A percentile compares a stretch with the other conserved stretches of the same genome.
phyloP scores from a whole-genome alignment of 2,329 filamentous ascomycete species.

The Bipolaris sorokiniana region DNA sequence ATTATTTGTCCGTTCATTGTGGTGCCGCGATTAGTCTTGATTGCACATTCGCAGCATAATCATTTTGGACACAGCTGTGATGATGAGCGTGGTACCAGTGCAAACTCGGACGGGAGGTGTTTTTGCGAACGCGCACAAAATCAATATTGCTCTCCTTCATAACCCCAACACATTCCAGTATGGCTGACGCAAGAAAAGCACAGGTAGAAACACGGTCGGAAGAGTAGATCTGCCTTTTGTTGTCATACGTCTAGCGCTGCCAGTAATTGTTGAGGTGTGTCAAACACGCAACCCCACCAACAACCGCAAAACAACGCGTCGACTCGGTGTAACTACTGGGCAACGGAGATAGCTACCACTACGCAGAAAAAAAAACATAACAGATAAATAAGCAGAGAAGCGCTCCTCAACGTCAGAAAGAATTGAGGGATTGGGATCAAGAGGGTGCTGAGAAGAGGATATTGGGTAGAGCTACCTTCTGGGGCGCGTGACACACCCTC shows the following conservation, averaged over 20 bases:
- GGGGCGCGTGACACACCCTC: conserved; percentile 2
- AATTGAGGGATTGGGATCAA: not conserved
- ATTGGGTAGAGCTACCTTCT: conserved; percentile 1
- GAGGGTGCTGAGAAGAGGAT: not conserved
- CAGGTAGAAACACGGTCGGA: too few relatives aligned
- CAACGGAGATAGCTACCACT: not conserved
- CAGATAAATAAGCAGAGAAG: not conserved
- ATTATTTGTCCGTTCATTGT: too few relatives aligned
- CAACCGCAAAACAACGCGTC: conserved; percentile 1
- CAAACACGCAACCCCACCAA: not conserved
- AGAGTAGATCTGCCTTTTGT: not conserved
- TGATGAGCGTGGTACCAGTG: not conserved
- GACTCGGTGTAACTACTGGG: not conserved
- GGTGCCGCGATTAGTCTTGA: not conserved
- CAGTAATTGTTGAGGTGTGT: conserved; percentile 1
- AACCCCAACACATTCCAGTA: too few relatives aligned
- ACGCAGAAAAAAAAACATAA: not conserved
- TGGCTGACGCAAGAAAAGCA: too few relatives aligned
- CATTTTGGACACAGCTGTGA: not conserved
- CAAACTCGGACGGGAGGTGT: not conserved
- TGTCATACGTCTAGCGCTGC: not conserved
- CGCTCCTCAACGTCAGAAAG: not conserved
- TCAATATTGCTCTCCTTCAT: not conserved
- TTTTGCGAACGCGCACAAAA: not conserved
- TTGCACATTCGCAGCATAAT: too few relatives aligned